Percentiles rank a stretch among this genome's conserved stretches.
Conservation (phyloP, 1,139 yeast species). For the Taphrina deformans region DNA sequence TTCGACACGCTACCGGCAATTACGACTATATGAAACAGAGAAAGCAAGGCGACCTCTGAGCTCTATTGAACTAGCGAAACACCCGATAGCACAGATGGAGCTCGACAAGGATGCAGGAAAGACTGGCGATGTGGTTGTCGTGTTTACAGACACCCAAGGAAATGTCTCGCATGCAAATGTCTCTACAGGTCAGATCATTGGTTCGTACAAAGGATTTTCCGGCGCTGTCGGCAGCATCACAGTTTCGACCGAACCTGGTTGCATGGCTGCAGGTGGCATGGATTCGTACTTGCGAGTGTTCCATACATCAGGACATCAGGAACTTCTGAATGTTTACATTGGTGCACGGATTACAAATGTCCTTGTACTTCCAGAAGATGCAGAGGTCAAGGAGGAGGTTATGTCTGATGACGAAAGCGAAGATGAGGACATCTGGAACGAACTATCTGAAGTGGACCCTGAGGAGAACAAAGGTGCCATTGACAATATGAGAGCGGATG, state of each 20-base stretch:
- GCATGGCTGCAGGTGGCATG: conserved; percentile 20
- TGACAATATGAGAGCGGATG: background rate
- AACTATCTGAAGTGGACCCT: background rate
- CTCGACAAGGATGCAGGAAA: background rate
- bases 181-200: background rate
- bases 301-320: background rate
- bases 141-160: conserved; percentile 19
- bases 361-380: background rate
- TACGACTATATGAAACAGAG: conserved; percentile 46
- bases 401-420: conserved; percentile 6
- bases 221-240: conserved; percentile 6
- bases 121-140: background rate
- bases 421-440: conserved; percentile 30
- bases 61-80: background rate
- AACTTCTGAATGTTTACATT: background rate
- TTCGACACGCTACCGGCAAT: conserved; percentile 21
- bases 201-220: conserved; percentile 18
- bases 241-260: background rate
- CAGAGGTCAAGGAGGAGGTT: conserved; percentile 1
- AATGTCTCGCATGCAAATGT: conserved; percentile 15
- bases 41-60: conserved; percentile 42
- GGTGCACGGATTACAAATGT: conserved; percentile 3
- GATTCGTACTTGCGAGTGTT: conserved; percentile 21
- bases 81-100: conserved; percentile 15
- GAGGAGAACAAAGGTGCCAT: background rate